A percentile compares a stretch with the other conserved stretches of the same genome.
phyloP scores from a whole-genome alignment of 306 rosid species.

The Biancaea sappan region DNA sequence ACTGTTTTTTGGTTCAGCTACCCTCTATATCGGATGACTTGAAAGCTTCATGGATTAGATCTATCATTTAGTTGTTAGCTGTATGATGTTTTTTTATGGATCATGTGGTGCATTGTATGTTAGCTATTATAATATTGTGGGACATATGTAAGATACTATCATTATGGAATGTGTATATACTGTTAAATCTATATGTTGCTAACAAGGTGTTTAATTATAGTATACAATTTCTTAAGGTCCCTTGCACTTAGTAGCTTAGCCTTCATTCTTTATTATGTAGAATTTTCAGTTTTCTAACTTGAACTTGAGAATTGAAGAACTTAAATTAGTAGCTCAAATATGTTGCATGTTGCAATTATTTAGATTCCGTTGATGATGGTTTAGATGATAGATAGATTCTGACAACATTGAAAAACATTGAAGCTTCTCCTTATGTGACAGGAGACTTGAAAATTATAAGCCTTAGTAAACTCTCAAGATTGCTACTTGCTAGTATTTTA shows the following conservation, averaged over 20 bases:
- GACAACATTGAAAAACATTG: slow-evolving; percentile 40
- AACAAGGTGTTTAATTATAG: too few relatives aligned
- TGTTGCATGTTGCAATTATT: slow-evolving; percentile 36
- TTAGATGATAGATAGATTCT: slow-evolving; percentile 49
- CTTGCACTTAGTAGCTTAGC: background rate
- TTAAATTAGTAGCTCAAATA: slow-evolving; percentile 33
- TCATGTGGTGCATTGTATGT: too few relatives aligned
- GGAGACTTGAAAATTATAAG: slow-evolving; percentile 79
- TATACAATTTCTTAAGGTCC: background rate
- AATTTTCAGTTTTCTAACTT: slow-evolving; percentile 22
- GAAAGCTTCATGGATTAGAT: too few relatives aligned
- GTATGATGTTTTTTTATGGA: too few relatives aligned
- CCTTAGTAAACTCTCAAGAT: slow-evolving; percentile 60
- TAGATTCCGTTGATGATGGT: slow-evolving; percentile 75
- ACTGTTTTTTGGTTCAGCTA: too few relatives aligned
- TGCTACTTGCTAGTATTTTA: slow-evolving; percentile 26
- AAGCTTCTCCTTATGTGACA: slow-evolving; percentile 62
- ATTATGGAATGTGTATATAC: too few relatives aligned
- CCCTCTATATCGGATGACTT: too few relatives aligned
- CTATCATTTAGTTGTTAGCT: too few relatives aligned
- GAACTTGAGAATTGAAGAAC: slow-evolving; percentile 5
- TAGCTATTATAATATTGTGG: too few relatives aligned
- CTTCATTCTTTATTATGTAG: slow-evolving; percentile 13
- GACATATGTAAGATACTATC: too few relatives aligned
- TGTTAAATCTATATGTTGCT: too few relatives aligned